These are phyloP conservation scores for Trypanosoma platydactyli DNA, from an alignment of 208 protist genomes.

Conservation along the genomic window DNA sequence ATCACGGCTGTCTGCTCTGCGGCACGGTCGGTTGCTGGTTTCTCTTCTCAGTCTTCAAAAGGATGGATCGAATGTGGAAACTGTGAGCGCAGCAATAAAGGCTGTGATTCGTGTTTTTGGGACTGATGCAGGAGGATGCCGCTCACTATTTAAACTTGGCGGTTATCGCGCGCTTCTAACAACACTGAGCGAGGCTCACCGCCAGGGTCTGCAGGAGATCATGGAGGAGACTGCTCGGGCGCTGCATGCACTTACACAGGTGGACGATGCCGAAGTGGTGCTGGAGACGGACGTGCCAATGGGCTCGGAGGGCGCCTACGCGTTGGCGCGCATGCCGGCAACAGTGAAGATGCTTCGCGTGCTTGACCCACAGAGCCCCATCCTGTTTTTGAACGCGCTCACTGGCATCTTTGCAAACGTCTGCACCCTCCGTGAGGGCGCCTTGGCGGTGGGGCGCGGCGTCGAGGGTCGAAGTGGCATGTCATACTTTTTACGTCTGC, in stretches of 20 bases:
- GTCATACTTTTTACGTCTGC: constrained; percentile 76
- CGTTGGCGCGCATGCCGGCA: constrained; percentile 69
- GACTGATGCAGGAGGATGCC: constrained; percentile 54
- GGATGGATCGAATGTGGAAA: constrained; percentile 67
- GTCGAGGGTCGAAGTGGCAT: constrained; percentile 75
- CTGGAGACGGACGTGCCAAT: constrained; percentile 68
- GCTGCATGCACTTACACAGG: constrained; percentile 58
- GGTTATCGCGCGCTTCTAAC: constrained; percentile 63
- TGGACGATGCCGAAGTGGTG: constrained; percentile 74
- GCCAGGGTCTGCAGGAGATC: constrained; percentile 64
- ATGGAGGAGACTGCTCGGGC: constrained; percentile 72
- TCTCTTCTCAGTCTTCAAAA: constrained; percentile 52
- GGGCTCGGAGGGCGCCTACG: constrained; percentile 66
- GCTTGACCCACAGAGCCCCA: constrained; percentile 72
- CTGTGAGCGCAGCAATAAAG: constrained; percentile 50
- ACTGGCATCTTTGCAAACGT: constrained; percentile 84
- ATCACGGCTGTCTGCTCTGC: constrained; percentile 49
- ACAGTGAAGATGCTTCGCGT: constrained; percentile 89
- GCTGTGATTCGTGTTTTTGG: constrained; percentile 59
- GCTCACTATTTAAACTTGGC: constrained; percentile 40
- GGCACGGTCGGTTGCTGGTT: constrained; percentile 50
- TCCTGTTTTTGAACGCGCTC: constrained; percentile 73
- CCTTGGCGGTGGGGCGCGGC: constrained; percentile 58
- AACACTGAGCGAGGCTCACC: constrained; percentile 79
- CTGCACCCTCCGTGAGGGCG: constrained; percentile 60